Conservation (phyloP, 768 basidiomycete species). For the Dentipellis fragilis region DNA sequence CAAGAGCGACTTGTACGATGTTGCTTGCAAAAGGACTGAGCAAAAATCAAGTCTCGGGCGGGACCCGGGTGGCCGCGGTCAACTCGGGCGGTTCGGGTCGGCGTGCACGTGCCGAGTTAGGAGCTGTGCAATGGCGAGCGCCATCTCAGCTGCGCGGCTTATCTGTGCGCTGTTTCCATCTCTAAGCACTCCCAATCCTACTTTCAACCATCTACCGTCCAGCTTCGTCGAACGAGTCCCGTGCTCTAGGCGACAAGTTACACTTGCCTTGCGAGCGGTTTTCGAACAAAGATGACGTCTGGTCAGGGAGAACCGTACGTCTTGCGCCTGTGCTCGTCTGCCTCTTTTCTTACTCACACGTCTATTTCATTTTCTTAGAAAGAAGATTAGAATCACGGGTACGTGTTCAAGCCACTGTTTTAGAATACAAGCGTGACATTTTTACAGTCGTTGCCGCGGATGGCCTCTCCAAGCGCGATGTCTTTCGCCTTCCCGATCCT, state of each 20-base stretch:
- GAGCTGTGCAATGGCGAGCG: no score
- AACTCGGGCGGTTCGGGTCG: no score
- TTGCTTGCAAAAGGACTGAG: no score
- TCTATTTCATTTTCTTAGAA: conserved; percentile 25
- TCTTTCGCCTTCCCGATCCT: conserved; percentile 93
- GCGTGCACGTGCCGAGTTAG: no score
- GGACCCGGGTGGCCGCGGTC: no score
- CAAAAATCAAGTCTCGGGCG: no score
- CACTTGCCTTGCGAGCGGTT: neutral
- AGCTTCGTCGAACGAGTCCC: neutral
- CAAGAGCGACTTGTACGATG: no score
- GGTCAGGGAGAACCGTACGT: conserved; percentile 20
- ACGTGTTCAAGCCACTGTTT: conserved; percentile 11
- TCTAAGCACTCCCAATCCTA: conserved; percentile 4
- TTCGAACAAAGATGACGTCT: conserved; percentile 17
- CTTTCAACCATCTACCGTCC: neutral
- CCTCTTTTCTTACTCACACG: neutral
- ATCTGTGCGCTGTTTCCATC: neutral
- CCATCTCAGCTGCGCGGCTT: neutral
- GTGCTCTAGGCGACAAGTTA: neutral
- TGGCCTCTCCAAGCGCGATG: conserved; percentile 87
- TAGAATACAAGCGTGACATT: neutral
- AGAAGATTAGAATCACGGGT: conserved; percentile 79
- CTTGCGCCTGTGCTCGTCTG: neutral
- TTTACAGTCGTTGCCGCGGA: conserved; percentile 89